These are phyloP conservation scores for Pythium guiyangense DNA, from an alignment of 352 stramenopile species.

Conservation along the genomic window DNA sequence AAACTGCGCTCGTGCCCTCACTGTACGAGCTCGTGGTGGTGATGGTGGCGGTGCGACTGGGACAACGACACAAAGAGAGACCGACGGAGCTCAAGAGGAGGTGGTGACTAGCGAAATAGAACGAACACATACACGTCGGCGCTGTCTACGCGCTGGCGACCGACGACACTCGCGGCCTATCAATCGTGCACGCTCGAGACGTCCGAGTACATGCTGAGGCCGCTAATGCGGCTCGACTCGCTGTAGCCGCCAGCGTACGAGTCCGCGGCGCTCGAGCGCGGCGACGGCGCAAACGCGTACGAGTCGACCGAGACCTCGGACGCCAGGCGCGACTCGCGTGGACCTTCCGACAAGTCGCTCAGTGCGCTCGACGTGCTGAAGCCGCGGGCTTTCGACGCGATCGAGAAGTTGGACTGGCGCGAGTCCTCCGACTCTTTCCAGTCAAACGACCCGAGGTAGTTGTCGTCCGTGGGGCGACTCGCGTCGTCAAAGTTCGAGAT, in stretches of 20 bases:
- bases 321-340: constrained; percentile 34
- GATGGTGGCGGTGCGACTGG: no score
- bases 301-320: constrained; percentile 72
- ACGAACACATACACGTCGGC: not conserved
- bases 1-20: constrained; percentile 13
- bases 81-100: not conserved
- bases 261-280: constrained; percentile 38
- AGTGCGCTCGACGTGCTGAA: constrained; percentile 40
- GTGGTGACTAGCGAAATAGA: not conserved
- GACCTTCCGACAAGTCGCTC: constrained; percentile 40
- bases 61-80: not conserved
- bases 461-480: constrained; percentile 27
- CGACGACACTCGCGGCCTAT: not conserved
- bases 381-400: constrained; percentile 23
- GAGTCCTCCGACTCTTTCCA: constrained; percentile 43
- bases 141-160: not conserved
- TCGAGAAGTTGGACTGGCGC: constrained; percentile 20
- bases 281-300: constrained; percentile 61
- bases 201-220: constrained; percentile 35
- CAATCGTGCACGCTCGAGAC: constrained; percentile 7
- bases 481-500: constrained; percentile 58
- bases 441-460: constrained; percentile 37
- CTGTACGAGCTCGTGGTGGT: no score
- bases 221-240: constrained; percentile 45
- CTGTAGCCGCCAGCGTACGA: constrained; percentile 72